phyloP scores from a whole-genome alignment of 495 filamentous ascomycete species.

The Parmelia sp. region DNA sequence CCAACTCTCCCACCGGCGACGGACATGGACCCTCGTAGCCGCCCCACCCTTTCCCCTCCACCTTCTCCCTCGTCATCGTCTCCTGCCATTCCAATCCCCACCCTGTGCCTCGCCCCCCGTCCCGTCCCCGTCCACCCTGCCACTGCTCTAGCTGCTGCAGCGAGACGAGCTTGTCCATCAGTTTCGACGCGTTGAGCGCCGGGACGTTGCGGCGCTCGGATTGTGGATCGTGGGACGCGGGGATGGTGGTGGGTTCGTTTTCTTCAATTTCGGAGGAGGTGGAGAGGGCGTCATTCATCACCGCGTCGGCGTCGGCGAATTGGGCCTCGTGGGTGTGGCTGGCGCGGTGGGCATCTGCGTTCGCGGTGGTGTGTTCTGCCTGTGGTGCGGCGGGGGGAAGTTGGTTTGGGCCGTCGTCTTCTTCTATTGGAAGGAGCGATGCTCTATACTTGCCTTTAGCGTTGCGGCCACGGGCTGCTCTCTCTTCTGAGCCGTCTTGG shows the following conservation, averaged over 20 bases:
- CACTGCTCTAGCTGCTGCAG: not conserved
- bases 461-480: not conserved
- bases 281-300: not conserved
- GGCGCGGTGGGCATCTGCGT: not conserved
- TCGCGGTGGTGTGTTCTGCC: not conserved
- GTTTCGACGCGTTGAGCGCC: not conserved
- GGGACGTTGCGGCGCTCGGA: not conserved
- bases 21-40: not conserved
- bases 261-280: not conserved
- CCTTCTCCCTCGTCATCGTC: not conserved
- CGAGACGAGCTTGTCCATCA: not conserved
- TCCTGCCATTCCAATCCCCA: not conserved
- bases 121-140: not conserved
- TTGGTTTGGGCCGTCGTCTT: not conserved
- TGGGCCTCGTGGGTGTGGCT: not conserved
- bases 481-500: not conserved
- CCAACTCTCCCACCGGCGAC: not conserved
- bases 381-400: not conserved
- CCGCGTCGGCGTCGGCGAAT: not conserved
- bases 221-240: not conserved
- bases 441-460: not conserved
- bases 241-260: not conserved
- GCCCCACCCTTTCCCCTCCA: not conserved
- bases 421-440: not conserved
- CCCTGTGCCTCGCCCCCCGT: not conserved